These are phyloP conservation scores for Trichoderma sp. DNA, from an alignment of 2,329 filamentous ascomycete genomes.

Conservation along the genomic window DNA sequence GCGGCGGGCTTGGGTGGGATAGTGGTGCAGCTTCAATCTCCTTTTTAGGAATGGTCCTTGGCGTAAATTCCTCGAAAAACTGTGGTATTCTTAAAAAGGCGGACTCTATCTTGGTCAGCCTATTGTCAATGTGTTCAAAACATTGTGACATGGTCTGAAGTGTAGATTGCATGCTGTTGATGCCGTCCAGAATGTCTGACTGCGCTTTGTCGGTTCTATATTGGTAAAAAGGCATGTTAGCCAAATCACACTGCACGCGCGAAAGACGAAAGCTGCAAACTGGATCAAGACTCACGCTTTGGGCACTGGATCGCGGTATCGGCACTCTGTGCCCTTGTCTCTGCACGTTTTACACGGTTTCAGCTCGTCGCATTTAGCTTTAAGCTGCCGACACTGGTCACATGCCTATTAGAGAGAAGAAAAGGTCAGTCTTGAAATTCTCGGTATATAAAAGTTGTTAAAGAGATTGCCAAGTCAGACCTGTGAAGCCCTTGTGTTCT, in stretches of 20 bases:
- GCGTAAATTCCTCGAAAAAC: constrained; percentile 4
- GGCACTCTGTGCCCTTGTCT: constrained; percentile 80
- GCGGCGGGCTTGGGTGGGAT: constrained; percentile 27
- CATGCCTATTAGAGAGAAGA: constrained; percentile 66
- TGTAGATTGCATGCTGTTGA: constrained; percentile 45
- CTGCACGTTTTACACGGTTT: constrained; percentile 84
- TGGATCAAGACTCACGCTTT: constrained; percentile 69
- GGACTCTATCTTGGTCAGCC: constrained; percentile 41
- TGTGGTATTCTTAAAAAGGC: constrained; percentile 31
- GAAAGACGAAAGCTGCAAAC: not conserved
- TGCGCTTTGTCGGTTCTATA: constrained; percentile 60
- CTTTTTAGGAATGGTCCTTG: constrained; percentile 33
- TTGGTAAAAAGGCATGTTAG: not conserved
- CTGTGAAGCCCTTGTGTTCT: constrained; percentile 67
- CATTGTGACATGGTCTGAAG: constrained; percentile 42
- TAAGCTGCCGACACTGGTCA: constrained; percentile 82
- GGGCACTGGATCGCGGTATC: constrained; percentile 86
- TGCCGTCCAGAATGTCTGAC: constrained; percentile 61
- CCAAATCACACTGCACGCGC: not conserved
- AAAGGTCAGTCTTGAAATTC: constrained; percentile 24
- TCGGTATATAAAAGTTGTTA: not conserved
- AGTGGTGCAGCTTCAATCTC: constrained; percentile 34
- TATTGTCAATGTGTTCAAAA: constrained; percentile 43
- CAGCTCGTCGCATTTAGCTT: constrained; percentile 89
- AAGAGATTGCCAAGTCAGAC: constrained; percentile 38